These are phyloP conservation scores for Stachybotrys chartarum DNA, from an alignment of 2,329 filamentous ascomycete genomes.

Conservation along the genomic window DNA sequence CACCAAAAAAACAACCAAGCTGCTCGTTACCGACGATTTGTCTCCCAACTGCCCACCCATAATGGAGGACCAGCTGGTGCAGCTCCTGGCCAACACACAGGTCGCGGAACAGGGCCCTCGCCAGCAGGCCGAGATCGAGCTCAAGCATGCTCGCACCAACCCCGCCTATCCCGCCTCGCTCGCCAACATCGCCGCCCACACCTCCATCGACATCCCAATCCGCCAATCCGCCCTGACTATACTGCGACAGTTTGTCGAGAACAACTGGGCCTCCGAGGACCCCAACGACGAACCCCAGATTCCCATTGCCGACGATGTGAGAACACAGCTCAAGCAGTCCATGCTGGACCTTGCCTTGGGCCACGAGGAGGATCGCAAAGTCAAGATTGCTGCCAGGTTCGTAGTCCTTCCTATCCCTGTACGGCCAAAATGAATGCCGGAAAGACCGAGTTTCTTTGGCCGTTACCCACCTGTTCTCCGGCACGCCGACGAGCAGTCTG, in stretches of 20 bases:
- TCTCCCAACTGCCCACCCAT: conserved; percentile 7
- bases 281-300: conserved; percentile 58
- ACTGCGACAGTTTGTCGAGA: conserved; percentile 76
- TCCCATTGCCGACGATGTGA: conserved; percentile 65
- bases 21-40: neutral
- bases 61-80: conserved; percentile 91
- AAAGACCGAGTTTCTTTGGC: no score
- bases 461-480: neutral
- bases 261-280: conserved; percentile 73
- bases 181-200: conserved; percentile 71
- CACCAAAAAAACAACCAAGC: neutral
- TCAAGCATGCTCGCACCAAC: conserved; percentile 62
- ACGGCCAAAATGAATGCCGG: neutral
- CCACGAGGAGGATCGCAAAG: conserved; percentile 69
- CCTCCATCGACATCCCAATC: conserved; percentile 63
- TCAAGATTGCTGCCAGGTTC: conserved; percentile 82
- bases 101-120: conserved; percentile 67
- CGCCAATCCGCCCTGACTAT: conserved; percentile 77
- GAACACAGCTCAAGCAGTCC: conserved; percentile 63
- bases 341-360: conserved; percentile 73
- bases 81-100: conserved; percentile 82
- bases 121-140: conserved; percentile 78
- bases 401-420: conserved; percentile 14
- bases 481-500: neutral
- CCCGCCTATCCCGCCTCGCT: conserved; percentile 73